Conservation (phyloP, 495 filamentous ascomycete species). For the Podospora sp. region DNA sequence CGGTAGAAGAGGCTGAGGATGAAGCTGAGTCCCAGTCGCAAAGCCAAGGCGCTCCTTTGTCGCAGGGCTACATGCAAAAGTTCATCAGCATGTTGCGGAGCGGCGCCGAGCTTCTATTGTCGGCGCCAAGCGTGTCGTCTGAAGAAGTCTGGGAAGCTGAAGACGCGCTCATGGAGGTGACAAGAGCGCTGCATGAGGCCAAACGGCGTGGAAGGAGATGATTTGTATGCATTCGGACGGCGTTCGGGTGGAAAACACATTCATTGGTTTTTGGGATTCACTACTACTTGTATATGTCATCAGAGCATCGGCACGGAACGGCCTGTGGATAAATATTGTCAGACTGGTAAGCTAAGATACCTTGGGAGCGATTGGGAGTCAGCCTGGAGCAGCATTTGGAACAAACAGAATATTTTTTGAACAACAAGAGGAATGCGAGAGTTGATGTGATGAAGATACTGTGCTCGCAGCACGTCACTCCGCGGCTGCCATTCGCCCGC, state of each 20-base stretch:
- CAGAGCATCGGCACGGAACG: slow-evolving; percentile 6
- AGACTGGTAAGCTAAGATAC: slow-evolving; percentile 9
- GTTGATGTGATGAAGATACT: not conserved
- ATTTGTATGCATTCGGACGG: slow-evolving; percentile 13
- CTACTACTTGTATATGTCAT: not conserved
- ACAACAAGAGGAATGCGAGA: not conserved
- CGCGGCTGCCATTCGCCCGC: not conserved
- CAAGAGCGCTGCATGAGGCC: slow-evolving; percentile 64
- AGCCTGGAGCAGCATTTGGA: not conserved
- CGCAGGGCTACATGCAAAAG: slow-evolving; percentile 29
- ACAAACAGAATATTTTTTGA: not conserved
- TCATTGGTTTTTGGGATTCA: not conserved
- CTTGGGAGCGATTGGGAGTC: slow-evolving; percentile 4
- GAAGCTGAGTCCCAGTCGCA: slow-evolving; percentile 16
- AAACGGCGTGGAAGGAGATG: slow-evolving; percentile 48
- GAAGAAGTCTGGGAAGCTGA: slow-evolving; percentile 62
- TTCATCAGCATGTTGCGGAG: slow-evolving; percentile 55
- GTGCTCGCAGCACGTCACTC: not conserved
- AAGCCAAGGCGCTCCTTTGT: slow-evolving; percentile 13
- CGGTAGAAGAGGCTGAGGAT: slow-evolving; percentile 3
- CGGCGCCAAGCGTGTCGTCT: slow-evolving; percentile 49
- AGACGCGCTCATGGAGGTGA: slow-evolving; percentile 68
- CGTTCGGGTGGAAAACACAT: not conserved
- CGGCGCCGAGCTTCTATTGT: slow-evolving; percentile 55
- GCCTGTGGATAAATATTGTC: slow-evolving; percentile 9